Conservation (phyloP, 73 alveolate species). For the Blepharisma stoltei region DNA sequence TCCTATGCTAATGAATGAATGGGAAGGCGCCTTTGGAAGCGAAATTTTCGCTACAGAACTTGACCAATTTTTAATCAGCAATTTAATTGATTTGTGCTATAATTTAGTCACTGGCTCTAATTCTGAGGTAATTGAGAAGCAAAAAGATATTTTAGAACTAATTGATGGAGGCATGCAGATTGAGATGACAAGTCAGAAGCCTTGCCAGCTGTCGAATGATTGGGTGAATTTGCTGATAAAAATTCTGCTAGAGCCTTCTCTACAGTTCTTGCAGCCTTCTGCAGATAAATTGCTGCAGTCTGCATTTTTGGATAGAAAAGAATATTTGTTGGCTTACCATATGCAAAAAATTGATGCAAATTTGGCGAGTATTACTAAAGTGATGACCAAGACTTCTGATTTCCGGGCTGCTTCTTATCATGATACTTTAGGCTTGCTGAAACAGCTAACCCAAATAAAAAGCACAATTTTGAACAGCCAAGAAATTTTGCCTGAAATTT, state of each 20-base stretch:
- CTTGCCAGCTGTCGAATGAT: not conserved
- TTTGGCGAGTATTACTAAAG: no score
- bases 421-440: no score
- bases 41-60: not conserved
- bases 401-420: no score
- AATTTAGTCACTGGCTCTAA: not conserved
- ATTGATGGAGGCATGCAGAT: no score
- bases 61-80: slow-evolving; percentile 3
- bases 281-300: not conserved
- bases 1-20: not conserved
- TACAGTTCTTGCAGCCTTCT: not conserved
- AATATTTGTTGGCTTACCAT: not conserved
- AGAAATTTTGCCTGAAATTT: no score
- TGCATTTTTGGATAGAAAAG: not conserved
- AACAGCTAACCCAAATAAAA: no score
- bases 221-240: not conserved
- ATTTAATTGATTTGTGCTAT: not conserved
- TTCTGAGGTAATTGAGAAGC: not conserved
- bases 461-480: no score
- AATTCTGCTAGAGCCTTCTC: not conserved
- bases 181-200: no score
- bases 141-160: not conserved
- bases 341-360: no score
- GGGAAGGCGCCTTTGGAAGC: slow-evolving; percentile 22
- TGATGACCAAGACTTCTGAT: no score